Conservation (phyloP, 345 rosid species). For the Melaleuca alternifolia region DNA sequence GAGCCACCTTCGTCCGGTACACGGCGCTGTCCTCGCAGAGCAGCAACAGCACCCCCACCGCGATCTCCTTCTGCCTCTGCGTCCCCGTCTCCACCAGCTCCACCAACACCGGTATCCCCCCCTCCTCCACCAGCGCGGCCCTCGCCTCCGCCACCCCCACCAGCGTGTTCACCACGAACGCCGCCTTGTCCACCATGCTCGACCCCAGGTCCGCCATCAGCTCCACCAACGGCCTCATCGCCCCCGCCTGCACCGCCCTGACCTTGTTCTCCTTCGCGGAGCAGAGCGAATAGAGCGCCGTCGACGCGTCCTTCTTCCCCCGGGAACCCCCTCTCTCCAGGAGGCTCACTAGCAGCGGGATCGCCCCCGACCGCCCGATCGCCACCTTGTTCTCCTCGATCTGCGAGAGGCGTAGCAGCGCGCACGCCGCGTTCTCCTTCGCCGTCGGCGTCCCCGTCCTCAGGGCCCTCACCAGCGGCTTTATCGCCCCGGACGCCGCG, state of each 20-base stretch:
- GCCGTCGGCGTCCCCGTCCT: constrained; percentile 66
- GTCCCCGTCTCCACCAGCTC: constrained; percentile 87
- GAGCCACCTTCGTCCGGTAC: constrained; percentile 63
- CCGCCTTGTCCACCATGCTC: constrained; percentile 97
- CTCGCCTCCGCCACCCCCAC: constrained; percentile 54
- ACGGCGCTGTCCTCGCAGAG: constrained; percentile 61
- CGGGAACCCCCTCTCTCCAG: constrained; percentile 59
- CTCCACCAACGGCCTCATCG: constrained; percentile 81
- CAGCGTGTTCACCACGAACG: constrained; percentile 49
- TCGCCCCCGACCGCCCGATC: constrained; percentile 94
- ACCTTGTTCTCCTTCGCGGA: constrained; percentile 74
- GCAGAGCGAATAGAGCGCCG: constrained; percentile 80
- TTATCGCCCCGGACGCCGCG: constrained; percentile 75
- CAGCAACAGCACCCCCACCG: constrained; percentile 51
- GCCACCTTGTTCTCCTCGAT: constrained; percentile 67
- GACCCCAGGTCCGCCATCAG: constrained; percentile 93
- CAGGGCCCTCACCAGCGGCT: constrained; percentile 69
- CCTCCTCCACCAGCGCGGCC: constrained; percentile 71
- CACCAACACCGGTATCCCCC: constrained; percentile 82
- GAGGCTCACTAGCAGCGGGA: constrained; percentile 54
- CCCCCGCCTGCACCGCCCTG: constrained; percentile 68
- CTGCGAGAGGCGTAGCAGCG: constrained; percentile 81
- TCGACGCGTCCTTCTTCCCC: constrained; percentile 88
- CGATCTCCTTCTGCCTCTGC: constrained; percentile 81
- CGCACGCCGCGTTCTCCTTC: constrained; percentile 90